Conservation (phyloP, 78 protist species). For the Emiliania huxleyi region DNA sequence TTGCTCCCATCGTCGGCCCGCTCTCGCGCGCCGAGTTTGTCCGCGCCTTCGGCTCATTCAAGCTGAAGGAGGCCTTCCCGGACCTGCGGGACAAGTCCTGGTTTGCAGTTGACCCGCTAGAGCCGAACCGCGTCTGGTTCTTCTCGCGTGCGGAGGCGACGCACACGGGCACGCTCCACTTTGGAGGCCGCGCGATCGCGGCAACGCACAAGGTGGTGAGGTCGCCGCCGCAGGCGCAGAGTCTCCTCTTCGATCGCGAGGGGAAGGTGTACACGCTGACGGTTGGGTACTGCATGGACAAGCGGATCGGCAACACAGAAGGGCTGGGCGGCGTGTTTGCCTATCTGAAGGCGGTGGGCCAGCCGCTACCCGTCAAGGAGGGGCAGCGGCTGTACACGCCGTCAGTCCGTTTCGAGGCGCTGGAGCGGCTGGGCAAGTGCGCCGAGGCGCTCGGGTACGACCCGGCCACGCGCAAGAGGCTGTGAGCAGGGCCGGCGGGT, state of each 20-base stretch:
- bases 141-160: not conserved
- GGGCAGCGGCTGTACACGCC: not conserved
- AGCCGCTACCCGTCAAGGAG: not conserved
- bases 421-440: not conserved
- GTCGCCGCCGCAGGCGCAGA: not conserved
- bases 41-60: not conserved
- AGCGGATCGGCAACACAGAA: not conserved
- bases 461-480: no score
- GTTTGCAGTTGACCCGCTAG: not conserved
- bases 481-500: no score
- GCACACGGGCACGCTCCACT: not conserved
- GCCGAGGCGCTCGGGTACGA: not conserved
- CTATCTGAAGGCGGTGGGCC: not conserved
- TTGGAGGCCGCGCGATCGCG: not conserved
- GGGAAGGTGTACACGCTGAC: not conserved
- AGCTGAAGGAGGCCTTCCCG: not conserved
- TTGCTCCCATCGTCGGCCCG: not conserved
- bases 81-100: not conserved
- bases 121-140: constrained; percentile 10
- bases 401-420: not conserved
- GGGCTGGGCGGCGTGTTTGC: not conserved
- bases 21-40: not conserved
- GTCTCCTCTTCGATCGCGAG: not conserved
- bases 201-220: not conserved
- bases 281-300: not conserved